Base-by-base conservation (phyloP, 2,329 filamentous ascomycete species). In the Cladosporium halotolerans region DNA sequence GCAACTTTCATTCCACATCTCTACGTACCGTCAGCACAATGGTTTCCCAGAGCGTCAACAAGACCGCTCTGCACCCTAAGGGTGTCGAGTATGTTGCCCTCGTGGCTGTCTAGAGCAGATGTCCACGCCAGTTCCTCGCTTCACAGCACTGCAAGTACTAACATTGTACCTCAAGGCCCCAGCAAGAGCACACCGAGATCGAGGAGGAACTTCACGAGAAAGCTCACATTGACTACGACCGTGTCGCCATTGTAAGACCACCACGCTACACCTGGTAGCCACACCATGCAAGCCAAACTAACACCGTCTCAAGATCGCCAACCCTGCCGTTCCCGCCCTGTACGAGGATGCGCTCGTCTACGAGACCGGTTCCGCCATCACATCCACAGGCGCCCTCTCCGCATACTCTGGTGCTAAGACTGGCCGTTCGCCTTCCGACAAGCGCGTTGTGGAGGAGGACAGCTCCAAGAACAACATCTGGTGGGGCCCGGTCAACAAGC, bases 401-500 rank as follows among this genome's bases (percentile, higher is more conserved):
- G 93, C 93, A 69, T 99, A 96, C 81, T 97, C 93, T 44, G 93
- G 93, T 67, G 88, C 90, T 66, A 99, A 99, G 83, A 99, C 93
- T 58, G 93, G 93, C 58, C 90, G 93, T 62, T 99, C 93, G 58
- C 93, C 93, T 19, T 85, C 89, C 53, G 93, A 99, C 77, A 99
- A 99, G 85, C 86, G 93, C 72, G 88, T 99, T 70, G 93, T 99
- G 70, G 84, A 95, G 77, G 93, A 99, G 74, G 78, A 85, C 56
- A 79, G 83, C 58, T 97, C 93, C 60, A 85, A 96, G 73, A 85
- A 93, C 54, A 84, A 99, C 57, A 82, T 99, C 68, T 99, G 93
- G 93, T 97, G 93, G 93, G 93, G 93, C 68, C 92, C 93, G 53
- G 93, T 99, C 64, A 99, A 99, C 82, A 97, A 97, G 83, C 88